Conservation (phyloP, 768 basidiomycete species). For the Russula ochroleuca region DNA sequence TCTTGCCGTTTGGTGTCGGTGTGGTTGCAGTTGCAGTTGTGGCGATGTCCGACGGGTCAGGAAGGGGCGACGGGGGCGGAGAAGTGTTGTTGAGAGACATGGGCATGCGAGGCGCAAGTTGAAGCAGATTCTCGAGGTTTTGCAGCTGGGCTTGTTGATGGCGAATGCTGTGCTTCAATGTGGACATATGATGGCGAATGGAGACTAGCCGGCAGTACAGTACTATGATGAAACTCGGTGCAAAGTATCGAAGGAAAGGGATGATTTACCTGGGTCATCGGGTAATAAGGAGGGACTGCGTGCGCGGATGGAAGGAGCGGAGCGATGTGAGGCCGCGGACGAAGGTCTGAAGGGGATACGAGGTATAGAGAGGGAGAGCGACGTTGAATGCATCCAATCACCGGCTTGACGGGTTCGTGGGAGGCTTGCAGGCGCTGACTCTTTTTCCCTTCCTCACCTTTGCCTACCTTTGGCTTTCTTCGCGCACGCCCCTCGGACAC, state of each 20-base stretch:
- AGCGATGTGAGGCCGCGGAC: conserved; percentile 20
- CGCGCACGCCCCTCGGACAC: not conserved
- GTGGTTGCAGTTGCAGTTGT: not conserved
- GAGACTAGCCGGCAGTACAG: conserved; percentile 46
- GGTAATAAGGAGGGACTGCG: conserved; percentile 23
- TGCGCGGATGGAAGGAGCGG: conserved; percentile 13
- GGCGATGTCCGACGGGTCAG: conserved; percentile 32
- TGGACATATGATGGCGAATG: conserved; percentile 74
- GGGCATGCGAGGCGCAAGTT: conserved; percentile 65
- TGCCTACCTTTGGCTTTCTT: not conserved
- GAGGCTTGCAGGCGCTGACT: not conserved
- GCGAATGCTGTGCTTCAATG: conserved; percentile 74
- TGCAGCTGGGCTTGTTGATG: conserved; percentile 80
- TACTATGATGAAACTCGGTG: not conserved
- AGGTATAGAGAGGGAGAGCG: conserved; percentile 1
- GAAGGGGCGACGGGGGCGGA: conserved; percentile 38
- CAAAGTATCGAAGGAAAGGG: not conserved
- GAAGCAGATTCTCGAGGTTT: conserved; percentile 61
- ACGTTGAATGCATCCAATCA: conserved; percentile 12
- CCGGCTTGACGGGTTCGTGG: not conserved
- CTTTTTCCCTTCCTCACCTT: not conserved
- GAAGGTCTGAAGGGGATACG: conserved; percentile 20
- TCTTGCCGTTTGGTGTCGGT: conserved; percentile 35
- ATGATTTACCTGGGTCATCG: conserved; percentile 25
- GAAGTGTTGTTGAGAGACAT: conserved; percentile 42